These are phyloP conservation scores for Thalassiosira livingstoniorum DNA, from an alignment of 352 stramenopile genomes.

Conservation along the genomic window DNA sequence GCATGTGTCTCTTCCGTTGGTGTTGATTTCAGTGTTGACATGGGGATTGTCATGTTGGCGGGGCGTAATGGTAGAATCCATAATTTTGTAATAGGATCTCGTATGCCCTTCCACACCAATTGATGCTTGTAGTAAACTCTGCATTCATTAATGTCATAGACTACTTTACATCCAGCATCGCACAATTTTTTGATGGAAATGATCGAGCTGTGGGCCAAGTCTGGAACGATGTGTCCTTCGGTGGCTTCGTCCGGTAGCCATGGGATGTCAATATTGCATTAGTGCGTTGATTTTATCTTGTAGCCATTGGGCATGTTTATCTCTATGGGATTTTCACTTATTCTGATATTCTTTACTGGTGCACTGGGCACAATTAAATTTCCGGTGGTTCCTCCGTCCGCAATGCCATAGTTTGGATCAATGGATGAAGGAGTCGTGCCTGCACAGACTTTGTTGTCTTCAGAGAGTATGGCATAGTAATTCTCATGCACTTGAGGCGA, in stretches of 20 bases:
- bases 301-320: slow-evolving; percentile 28
- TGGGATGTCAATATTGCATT: slow-evolving; percentile 33
- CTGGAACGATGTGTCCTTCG: slow-evolving; percentile 39
- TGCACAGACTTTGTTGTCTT: too few relatives aligned
- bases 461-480: too few relatives aligned
- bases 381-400: slow-evolving; percentile 17
- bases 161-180: slow-evolving; percentile 37
- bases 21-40: neutral
- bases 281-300: slow-evolving; percentile 29
- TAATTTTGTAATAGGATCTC: slow-evolving; percentile 9
- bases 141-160: slow-evolving; percentile 17
- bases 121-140: slow-evolving; percentile 11
- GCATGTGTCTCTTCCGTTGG: neutral
- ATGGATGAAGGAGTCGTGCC: neutral
- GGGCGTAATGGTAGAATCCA: neutral
- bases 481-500: neutral
- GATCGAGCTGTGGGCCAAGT: slow-evolving; percentile 18
- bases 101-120: neutral
- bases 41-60: neutral
- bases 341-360: slow-evolving; percentile 13
- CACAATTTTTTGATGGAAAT: slow-evolving; percentile 33
- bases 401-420: neutral
- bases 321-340: slow-evolving; percentile 2
- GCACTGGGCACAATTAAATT: slow-evolving; percentile 32
- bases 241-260: slow-evolving; percentile 20